A percentile compares a stretch with the other conserved stretches of the same genome.
These are phyloP conservation scores for Xylaria sp. DNA, from an alignment of 2,329 filamentous ascomycete species.

Conservation along the genomic window DNA sequence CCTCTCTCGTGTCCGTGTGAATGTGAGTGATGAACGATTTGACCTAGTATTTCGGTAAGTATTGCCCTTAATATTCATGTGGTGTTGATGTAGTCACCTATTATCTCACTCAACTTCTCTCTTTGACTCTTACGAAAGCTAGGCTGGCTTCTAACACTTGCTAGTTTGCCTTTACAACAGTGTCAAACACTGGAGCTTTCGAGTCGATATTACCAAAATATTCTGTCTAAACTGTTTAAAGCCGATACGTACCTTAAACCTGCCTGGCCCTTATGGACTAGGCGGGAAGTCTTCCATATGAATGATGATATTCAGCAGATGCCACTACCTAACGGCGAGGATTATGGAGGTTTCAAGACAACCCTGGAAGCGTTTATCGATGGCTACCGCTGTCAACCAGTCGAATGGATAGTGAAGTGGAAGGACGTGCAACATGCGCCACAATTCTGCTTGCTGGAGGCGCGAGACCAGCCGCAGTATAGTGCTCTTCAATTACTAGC, in stretches of 20 bases:
- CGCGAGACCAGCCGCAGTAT: conserved; percentile 54
- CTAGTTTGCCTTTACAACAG: conserved; percentile 55
- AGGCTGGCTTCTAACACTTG: conserved; percentile 27
- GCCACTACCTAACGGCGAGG: conserved; percentile 64
- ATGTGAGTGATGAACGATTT: conserved; percentile 66
- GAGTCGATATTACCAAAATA: conserved; percentile 64
- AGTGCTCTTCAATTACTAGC: conserved; percentile 64
- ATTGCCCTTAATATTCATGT: neutral
- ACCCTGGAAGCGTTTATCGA: conserved; percentile 66
- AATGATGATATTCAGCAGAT: conserved; percentile 63
- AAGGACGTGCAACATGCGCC: conserved; percentile 57
- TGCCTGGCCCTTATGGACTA: conserved; percentile 67
- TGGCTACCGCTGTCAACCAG: conserved; percentile 60
- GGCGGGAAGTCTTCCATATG: conserved; percentile 62
- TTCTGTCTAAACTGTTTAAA: conserved; percentile 64
- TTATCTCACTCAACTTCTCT: neutral
- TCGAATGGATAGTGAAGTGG: conserved; percentile 64
- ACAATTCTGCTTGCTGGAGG: conserved; percentile 63
- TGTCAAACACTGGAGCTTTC: conserved; percentile 62
- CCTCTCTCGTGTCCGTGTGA: conserved; percentile 62
- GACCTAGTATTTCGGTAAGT: conserved; percentile 64
- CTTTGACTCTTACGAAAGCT: neutral
- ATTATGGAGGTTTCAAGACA: conserved; percentile 64
- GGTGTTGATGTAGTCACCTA: neutral
- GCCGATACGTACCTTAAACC: conserved; percentile 67